These are phyloP conservation scores for Cylindrotheca fusiformis DNA, from an alignment of 108 stramenopile species.

Conservation along the genomic window DNA sequence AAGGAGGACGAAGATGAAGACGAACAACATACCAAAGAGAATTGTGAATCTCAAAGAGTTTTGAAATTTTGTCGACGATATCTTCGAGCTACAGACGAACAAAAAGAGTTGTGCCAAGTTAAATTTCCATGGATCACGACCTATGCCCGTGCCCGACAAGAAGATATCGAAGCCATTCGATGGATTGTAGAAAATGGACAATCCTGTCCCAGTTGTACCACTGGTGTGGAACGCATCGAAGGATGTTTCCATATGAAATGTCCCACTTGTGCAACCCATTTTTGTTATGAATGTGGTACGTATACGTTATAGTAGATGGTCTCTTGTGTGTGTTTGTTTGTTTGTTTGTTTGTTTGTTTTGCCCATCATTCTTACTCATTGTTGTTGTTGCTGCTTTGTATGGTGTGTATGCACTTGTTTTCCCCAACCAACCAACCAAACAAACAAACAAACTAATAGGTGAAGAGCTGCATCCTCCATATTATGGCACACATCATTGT, in stretches of 20 bases:
- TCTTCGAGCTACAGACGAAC: conserved; percentile 21
- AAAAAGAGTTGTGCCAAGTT: conserved; percentile 23
- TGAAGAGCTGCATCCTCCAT: conserved; percentile 42
- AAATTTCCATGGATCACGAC: conserved; percentile 43
- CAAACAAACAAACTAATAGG: too few relatives aligned
- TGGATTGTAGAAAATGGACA: conserved; percentile 47
- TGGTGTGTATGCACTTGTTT: too few relatives aligned
- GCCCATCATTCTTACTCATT: background rate
- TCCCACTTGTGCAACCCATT: conserved; percentile 44
- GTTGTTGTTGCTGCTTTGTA: too few relatives aligned
- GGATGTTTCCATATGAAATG: conserved; percentile 61
- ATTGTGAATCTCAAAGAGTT: conserved; percentile 12
- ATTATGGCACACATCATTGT: conserved; percentile 60
- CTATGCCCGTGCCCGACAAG: conserved; percentile 26
- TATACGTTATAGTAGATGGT: too few relatives aligned
- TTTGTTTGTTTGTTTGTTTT: background rate
- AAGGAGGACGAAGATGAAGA: background rate
- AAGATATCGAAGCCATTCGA: conserved; percentile 19
- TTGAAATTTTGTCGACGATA: conserved; percentile 32
- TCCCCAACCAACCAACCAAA: too few relatives aligned
- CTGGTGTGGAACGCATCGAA: conserved; percentile 41
- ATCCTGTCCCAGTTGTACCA: conserved; percentile 41
- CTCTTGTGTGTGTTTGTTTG: background rate
- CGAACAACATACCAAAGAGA: background rate
- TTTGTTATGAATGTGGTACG: conserved; percentile 57